phyloP scores from a whole-genome alignment of 2,329 filamentous ascomycete species.

The Cercospora sp. region DNA sequence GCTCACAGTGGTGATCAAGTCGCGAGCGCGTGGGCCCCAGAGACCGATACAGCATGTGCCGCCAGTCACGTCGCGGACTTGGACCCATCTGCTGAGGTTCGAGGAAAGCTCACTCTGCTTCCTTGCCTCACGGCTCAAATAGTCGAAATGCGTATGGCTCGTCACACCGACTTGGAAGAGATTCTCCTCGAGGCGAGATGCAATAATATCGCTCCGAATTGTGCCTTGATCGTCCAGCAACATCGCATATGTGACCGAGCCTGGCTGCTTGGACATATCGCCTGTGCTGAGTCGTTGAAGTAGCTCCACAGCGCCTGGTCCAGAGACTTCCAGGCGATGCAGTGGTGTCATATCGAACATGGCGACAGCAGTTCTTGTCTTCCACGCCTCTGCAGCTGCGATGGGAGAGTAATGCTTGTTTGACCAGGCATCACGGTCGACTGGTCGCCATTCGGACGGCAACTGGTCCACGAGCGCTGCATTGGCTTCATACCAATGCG shows the following conservation, averaged over 20 bases:
- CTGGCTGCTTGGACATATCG: constrained; percentile 50
- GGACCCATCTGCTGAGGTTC: constrained; percentile 40
- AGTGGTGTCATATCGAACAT: constrained; percentile 65
- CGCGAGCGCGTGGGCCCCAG: constrained; percentile 59
- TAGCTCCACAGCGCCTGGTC: constrained; percentile 57
- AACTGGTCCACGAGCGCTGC: constrained; percentile 52
- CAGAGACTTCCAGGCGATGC: constrained; percentile 58
- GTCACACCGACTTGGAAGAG: constrained; percentile 60
- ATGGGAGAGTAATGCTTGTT: constrained; percentile 59
- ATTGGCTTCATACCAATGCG: constrained; percentile 63
- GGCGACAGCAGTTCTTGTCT: constrained; percentile 61
- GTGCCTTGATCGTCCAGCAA: constrained; percentile 56
- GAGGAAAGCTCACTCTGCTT: constrained; percentile 43
- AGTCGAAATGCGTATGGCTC: constrained; percentile 55
- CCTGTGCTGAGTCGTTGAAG: constrained; percentile 56
- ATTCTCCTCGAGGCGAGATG: constrained; percentile 53
- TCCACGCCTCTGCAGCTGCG: constrained; percentile 63
- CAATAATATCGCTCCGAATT: constrained; percentile 59
- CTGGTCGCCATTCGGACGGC: constrained; percentile 56
- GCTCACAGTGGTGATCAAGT: constrained; percentile 52
- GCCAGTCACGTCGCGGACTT: constrained; percentile 61
- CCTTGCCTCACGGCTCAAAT: constrained; percentile 56
- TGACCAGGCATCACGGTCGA: constrained; percentile 61
- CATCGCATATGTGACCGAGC: constrained; percentile 57
- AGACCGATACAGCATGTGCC: constrained; percentile 62